phyloP scores from a whole-genome alignment of 805 yeast species.

The Starmerella etchellsii region DNA sequence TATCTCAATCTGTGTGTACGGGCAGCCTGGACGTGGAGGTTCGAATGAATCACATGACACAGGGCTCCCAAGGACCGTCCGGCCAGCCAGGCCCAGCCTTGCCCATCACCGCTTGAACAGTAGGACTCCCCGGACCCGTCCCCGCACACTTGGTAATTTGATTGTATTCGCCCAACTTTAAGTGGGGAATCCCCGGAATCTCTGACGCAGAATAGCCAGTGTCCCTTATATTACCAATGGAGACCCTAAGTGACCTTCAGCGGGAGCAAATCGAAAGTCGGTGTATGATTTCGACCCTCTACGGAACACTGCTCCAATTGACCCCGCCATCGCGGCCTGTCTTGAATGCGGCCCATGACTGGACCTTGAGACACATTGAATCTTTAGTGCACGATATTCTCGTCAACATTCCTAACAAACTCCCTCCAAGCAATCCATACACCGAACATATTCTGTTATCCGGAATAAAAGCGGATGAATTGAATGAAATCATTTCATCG shows the following conservation, averaged over 20 bases:
- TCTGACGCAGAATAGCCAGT: no score
- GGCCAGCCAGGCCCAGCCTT: no score
- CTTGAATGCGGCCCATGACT: slow-evolving; percentile 27
- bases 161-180: no score
- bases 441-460: slow-evolving; percentile 19
- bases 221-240: no score
- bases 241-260: slow-evolving; percentile 18
- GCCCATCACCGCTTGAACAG: no score
- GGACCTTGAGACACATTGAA: slow-evolving; percentile 26
- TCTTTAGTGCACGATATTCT: slow-evolving; percentile 24
- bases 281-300: slow-evolving; percentile 23
- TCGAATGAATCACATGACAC: no score
- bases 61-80: no score
- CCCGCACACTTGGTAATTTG: no score
- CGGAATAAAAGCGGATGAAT: slow-evolving; percentile 20
- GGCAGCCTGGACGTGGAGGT: no score
- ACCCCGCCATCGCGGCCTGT: slow-evolving; percentile 23
- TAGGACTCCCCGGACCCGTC: no score
- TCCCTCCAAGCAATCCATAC: slow-evolving; percentile 22
- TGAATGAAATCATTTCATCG: slow-evolving; percentile 18
- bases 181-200: no score
- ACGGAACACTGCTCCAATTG: slow-evolving; percentile 22
- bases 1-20: no score
- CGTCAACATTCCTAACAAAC: slow-evolving; percentile 21
- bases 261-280: slow-evolving; percentile 26